Conservation (phyloP, 176 grass and related monocot genomes). For the Otatea glauca region DNA sequence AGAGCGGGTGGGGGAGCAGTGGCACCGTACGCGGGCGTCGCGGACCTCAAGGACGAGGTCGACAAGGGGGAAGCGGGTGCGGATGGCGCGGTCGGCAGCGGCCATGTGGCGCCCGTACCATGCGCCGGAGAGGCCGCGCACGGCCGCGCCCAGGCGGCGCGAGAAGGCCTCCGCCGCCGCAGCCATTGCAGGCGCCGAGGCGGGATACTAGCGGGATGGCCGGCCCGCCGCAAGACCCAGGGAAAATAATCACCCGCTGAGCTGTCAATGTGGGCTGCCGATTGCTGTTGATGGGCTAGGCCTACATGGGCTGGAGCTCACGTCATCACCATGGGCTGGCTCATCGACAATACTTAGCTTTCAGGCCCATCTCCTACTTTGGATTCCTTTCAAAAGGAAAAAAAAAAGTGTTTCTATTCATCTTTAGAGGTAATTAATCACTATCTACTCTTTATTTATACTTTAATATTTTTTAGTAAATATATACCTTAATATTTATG, state of each 20-base stretch:
- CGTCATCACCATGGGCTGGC: background rate
- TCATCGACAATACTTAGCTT: background rate
- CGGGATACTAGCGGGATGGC: background rate
- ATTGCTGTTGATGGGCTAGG: too few species aligned
- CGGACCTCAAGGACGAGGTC: slow-evolving; percentile 76
- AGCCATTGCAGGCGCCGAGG: slow-evolving; percentile 28
- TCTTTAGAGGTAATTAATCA: too few species aligned
- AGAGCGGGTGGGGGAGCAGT: background rate
- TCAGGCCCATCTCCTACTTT: background rate
- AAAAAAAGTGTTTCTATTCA: too few species aligned
- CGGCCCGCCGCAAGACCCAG: background rate
- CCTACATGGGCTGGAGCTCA: background rate
- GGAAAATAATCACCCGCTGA: background rate
- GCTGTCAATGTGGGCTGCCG: background rate
- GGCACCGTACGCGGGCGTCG: slow-evolving; percentile 58
- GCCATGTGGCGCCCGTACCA: slow-evolving; percentile 69
- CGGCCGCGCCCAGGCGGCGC: slow-evolving; percentile 45
- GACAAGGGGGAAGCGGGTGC: slow-evolving; percentile 60
- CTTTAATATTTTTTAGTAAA: too few species aligned
- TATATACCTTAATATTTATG: too few species aligned
- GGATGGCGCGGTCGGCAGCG: slow-evolving; percentile 56
- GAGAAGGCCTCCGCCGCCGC: slow-evolving; percentile 36
- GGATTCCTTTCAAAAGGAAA: too few species aligned
- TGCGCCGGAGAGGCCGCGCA: slow-evolving; percentile 46
- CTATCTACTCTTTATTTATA: too few species aligned